These are phyloP conservation scores for Prillingera fragicola DNA, from an alignment of 1,284 basidiomycete genomes.

Conservation along the genomic window DNA sequence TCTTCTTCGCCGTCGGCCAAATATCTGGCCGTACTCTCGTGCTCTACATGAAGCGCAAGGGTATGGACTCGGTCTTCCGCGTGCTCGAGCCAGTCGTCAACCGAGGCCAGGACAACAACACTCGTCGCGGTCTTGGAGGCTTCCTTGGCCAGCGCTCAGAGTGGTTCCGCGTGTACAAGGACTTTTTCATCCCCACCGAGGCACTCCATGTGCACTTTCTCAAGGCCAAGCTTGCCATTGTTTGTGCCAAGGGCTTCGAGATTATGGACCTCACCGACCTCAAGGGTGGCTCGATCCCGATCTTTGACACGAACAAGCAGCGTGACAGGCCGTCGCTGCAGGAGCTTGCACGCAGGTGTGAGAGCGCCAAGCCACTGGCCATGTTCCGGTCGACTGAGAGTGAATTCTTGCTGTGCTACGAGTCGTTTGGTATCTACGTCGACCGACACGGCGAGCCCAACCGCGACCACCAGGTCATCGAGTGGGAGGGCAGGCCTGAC, in stretches of 20 bases:
- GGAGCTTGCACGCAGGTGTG: constrained; percentile 71
- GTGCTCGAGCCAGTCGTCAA: constrained; percentile 86
- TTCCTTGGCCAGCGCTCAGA: constrained; percentile 74
- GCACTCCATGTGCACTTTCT: constrained; percentile 84
- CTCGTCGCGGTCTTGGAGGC: constrained; percentile 58
- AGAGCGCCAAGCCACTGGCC: constrained; percentile 71
- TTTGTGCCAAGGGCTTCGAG: constrained; percentile 90
- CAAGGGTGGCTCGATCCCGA: constrained; percentile 75
- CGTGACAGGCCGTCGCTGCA: constrained; percentile 66
- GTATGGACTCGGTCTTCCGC: constrained; percentile 86
- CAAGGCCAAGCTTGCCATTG: constrained; percentile 81
- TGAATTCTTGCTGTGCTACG: constrained; percentile 89
- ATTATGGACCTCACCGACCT: constrained; percentile 89
- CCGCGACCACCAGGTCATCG: constrained; percentile 64
- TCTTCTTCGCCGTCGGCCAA: constrained; percentile 88
- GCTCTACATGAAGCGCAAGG: constrained; percentile 93
- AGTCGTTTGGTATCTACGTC: constrained; percentile 72
- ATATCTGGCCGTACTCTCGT: constrained; percentile 78
- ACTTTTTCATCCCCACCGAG: constrained; percentile 87
- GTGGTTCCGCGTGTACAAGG: constrained; percentile 88
- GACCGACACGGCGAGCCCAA: constrained; percentile 69
- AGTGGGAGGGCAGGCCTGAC: constrained; percentile 91
- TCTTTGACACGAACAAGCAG: constrained; percentile 56
- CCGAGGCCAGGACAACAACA: constrained; percentile 67
- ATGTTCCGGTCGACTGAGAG: constrained; percentile 85